These are phyloP conservation scores for Vitis cinerea DNA, from an alignment of 164 flowering plant species.

Conservation along the genomic window DNA sequence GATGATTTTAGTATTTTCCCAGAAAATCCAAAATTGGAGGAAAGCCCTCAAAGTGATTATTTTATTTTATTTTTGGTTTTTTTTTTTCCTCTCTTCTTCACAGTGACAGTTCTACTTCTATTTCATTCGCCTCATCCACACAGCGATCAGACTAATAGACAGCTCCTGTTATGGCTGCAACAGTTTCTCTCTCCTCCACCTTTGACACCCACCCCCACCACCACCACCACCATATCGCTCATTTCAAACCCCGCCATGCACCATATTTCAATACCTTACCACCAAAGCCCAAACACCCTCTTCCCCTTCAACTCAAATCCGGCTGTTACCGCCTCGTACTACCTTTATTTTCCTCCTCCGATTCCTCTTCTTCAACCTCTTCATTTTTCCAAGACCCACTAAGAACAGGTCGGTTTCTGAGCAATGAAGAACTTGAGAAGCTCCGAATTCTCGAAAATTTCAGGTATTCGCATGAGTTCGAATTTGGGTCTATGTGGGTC, in stretches of 20 bases:
- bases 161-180: conserved; percentile 3
- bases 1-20: too few species aligned
- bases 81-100: too few species aligned
- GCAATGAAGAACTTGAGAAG: conserved; percentile 47
- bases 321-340: conserved; percentile 7
- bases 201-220: conserved; percentile 1
- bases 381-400: conserved; percentile 29
- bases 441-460: conserved; percentile 50
- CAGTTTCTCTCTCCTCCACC: conserved; percentile 3
- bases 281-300: conserved; percentile 11
- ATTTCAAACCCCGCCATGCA: conserved; percentile 4
- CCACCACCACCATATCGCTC: not conserved
- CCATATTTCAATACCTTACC: conserved; percentile 2
- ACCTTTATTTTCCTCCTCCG: conserved; percentile 20
- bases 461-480: conserved; percentile 37
- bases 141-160: not conserved
- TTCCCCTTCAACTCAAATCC: conserved; percentile 14
- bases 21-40: too few species aligned
- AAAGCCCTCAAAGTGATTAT: too few species aligned
- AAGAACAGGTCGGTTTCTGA: conserved; percentile 42
- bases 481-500: conserved; percentile 56
- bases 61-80: too few species aligned
- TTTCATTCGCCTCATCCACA: not conserved
- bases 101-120: too few species aligned
- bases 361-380: conserved; percentile 21